Base-by-base conservation (phyloP, 768 basidiomycete species). In the Porpolomopsis calyptriformis region DNA sequence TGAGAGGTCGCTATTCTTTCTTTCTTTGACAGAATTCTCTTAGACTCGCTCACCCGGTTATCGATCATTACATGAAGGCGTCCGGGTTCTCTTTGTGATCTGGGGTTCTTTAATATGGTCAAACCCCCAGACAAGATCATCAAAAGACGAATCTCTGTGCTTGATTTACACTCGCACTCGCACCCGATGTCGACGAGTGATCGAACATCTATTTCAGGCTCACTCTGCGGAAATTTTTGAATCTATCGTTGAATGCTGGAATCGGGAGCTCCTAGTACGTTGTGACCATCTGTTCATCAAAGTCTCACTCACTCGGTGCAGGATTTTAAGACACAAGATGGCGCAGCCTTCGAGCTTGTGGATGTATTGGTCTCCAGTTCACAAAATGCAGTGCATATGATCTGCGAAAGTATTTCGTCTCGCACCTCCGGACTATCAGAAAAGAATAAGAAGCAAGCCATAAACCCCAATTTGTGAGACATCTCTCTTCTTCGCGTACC, bases 151-250 rank as follows among this genome's bases (percentile, higher is more conserved):
- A 27, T 78, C 83, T 1, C 50, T 90, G 29, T 68, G 74, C 0
- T 61, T 85, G 47, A 79, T 87, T 25, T 85, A 76, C 57, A 74
- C 58, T 42, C 77, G 85, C 29, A 75, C 84, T 14, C 67, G 83
- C 49, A 56, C 70, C 20, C 77, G 92, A 26, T 82, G 84, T 59
- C 77, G 81, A 23, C 76, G 86, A 43, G 87, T 82, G 0, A 64
- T 97, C 34, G 92, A 94, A 55, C 82, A 85, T 49, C 65, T 96
- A 5, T 94, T 93, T 68, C 83, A 85, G 29, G 73, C 78, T 1
- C 78, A 85, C 49, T 76, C 89, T 4, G 62, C 73, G 2, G 90
- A 94, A 57, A 83, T 96, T 3, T 70, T 97, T 45, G 88, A 92
- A 55, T 83, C 80, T 0, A 65, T 91, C 26, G 70, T 94, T 20